Evolutionary conservation across 768 basidiomycete genomes (phyloP), one percentile per base, ranked within the genome.

Genomic region (Calocybe cyanea): DNA sequence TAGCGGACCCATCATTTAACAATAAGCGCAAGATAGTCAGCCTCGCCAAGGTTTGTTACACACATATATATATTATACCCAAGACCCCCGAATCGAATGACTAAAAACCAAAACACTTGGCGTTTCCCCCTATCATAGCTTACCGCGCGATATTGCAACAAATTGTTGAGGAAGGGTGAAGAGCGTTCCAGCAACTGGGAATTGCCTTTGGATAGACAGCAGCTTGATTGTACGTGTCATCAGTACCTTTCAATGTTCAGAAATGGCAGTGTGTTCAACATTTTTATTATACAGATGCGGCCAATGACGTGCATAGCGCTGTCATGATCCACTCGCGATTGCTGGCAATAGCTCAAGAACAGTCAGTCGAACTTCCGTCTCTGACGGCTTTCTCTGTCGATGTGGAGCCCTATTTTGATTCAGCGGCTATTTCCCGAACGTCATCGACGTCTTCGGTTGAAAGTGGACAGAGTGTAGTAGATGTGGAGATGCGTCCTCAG

Each of bases 171-270:
- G 23, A 71, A 71, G 42, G 64, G 62, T 0, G 41, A 37, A 4
- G 58, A 59, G 34, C 57, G 68, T 17, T 56, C 57, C 6, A 53
- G 65, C 19, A 62, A 71, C 35, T 71, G 68, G 69, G 69, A 71
- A 49, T 56, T 50, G 1, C 11, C 45, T 9, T 43, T 69, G 9
- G 51, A 46, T 35, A 32, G 51, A 31, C 44, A 49, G 19, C 57
- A 60, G 43, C 46, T 62, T 23, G 58, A 64, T 7, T 71, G 69
- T 67, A 43, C 21, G 36, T 41, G 2, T 17, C 15, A 8, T n/a
- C 25, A 24, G 34, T 37, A 9, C 37, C 8, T 19, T 20, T 36
- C 32, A n/a, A n/a, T n/a, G n/a, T n/a, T n/a, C n/a, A n/a, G n/a
- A n/a, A 2, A 18, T 46, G 18, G 20, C 32, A 14, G 8, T 30